Evolutionary conservation across 2,329 filamentous ascomycete genomes (phyloP).

Genomic region (Cordyceps tenuipes): DNA sequence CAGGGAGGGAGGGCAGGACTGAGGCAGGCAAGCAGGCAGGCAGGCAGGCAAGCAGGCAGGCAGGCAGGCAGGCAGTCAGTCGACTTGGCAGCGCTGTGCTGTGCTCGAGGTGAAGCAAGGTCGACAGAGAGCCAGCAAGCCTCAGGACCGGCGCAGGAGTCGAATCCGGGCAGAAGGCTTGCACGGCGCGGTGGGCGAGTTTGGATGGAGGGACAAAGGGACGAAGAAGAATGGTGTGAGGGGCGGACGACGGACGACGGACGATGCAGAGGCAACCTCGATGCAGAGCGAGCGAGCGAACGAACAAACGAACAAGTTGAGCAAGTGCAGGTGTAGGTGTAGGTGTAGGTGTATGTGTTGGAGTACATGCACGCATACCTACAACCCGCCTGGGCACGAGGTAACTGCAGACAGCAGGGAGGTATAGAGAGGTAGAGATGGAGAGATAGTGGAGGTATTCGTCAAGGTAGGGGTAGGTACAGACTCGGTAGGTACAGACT

Average conservation of each 20-base stretch:
- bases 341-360: no score
- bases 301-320: no score
- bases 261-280: conserved; percentile 7
- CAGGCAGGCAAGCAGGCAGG: no score
- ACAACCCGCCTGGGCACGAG: no score
- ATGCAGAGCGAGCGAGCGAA: background rate
- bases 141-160: background rate
- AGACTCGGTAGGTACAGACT: no score
- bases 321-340: no score
- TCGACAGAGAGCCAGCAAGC: background rate
- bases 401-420: no score
- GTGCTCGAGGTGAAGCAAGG: background rate
- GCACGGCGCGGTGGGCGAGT: background rate
- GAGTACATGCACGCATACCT: no score
- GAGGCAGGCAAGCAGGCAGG: no score
- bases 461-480: no score
- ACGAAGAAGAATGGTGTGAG: background rate
- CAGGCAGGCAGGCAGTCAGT: background rate
- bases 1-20: background rate
- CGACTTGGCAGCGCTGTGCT: background rate
- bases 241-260: background rate
- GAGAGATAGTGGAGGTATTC: no score
- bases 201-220: background rate
- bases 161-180: background rate
- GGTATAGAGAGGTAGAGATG: no score